Base-by-base conservation (phyloP, 208 protist genomes). In the Vickermania spadyakhi region DNA sequence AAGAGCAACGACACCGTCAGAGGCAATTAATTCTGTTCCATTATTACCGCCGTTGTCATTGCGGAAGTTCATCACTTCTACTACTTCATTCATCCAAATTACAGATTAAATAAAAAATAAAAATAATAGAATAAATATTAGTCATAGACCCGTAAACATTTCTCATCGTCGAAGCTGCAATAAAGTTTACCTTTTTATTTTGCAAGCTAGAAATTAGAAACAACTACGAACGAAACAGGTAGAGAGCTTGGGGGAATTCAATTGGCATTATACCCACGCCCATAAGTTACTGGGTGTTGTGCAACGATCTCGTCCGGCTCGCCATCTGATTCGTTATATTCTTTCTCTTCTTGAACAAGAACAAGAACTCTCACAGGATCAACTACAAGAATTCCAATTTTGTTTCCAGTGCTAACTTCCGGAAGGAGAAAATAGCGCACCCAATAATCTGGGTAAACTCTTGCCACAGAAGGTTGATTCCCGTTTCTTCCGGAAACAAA, bases 401-500 rank as follows among this genome's bases (percentile, higher is more conserved):
- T 62, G 4, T 77, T 77, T 41, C 64, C 49, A 3, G 57, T 60
- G 52, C 79, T 86, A 49, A 91, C 64, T 65, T 91, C 78, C 23
- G 84, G 84, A 22, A 72, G 72, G 28, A 91, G 66, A 27, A 89
- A 89, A 60, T 81, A 91, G 28, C 81, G 84, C 30, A 77, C 83
- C 5, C 36, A 45, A n/a, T 45, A 7, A n/a, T 18, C 11, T n/a
- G 36, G 36, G 18, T n/a, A 45, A 7, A 45, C 18, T 45, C 36
- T 7, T n/a, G 11, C 11, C 11, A 45, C 18, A 18, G 18, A 45
- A 45, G 36, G 36, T 45, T 7, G 11, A 45, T 45, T 45, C 36
- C 18, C 11, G 18, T 18, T 45, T 45, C 7, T 45, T 18, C 36
- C 36, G 7, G 36, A 45, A 7, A 45, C 36, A 18, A 45, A 45